Base-by-base conservation (phyloP, 2,329 filamentous ascomycete genomes). In the Beauveria australis region DNA sequence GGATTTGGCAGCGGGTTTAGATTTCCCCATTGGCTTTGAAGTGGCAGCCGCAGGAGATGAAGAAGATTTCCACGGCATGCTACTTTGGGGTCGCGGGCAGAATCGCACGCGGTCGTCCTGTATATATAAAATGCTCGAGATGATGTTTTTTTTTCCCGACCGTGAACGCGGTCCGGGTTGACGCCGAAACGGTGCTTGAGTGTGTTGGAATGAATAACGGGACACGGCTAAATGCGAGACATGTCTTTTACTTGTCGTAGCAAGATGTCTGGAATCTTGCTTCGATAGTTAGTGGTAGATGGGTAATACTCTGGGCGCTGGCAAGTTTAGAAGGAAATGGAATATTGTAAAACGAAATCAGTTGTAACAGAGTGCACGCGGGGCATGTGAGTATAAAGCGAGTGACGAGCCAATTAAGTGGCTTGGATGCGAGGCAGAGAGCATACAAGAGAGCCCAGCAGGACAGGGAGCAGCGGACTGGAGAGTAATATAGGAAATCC, bases 1-100 rank as follows among this genome's bases (percentile, higher is more conserved):
- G 40, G 79, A 79, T 65, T 76, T 72, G 47, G 24, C 24, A n/a
- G 24, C 48, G 4, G 37, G 18, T 24, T 59, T 59, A 18, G 56
- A 33, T 24, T 14, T 49, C 16, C 26, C 24, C 48, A 59, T 59
- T 24, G 56, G n/a, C 26, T 46, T 59, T 44, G 24, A 30, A 33
- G 40, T 46, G n/a, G 18, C 47, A 10, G 56, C 30, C 12, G 16
- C 40, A 24, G 56, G 33, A n/a, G 56, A 46, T 10, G 56, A 52
- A 1, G 56, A 44, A 16, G 56, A 59, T 26, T 53, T 59, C 56
- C 56, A 59, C 26, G 56, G 56, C 56, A 59, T 59, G 55, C 24
- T 22, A 46, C 56, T 24, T 19, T 7, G 22, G 16, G 9, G 7
- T 9, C 14, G 28, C 33, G n/a, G 40, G 16, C 24, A 14, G 33